A percentile compares a stretch with the other conserved stretches of the same genome.
Evolutionary conservation across 495 filamentous ascomycete genomes (phyloP).

Genomic region (Lepraria neglecta): DNA sequence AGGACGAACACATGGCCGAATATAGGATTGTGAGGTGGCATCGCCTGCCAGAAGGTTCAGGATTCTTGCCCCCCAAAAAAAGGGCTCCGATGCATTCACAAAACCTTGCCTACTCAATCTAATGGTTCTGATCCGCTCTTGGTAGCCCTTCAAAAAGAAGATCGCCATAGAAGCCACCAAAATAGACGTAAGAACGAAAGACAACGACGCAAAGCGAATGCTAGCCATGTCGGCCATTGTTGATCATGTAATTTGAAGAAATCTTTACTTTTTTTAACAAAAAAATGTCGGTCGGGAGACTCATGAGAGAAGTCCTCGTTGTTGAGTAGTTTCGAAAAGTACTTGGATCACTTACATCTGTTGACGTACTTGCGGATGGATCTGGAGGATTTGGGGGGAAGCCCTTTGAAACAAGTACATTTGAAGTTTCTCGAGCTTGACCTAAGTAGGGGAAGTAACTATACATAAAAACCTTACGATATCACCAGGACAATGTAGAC

Average conservation of each 20-base stretch:
- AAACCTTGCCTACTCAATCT: slow-evolving; percentile 5
- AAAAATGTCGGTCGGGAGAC: too few species aligned
- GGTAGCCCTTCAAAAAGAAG: slow-evolving; percentile 6
- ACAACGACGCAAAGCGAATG: background rate
- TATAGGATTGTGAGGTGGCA: slow-evolving; percentile 16
- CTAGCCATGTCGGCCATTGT: background rate
- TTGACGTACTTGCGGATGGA: too few species aligned
- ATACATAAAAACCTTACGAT: too few species aligned
- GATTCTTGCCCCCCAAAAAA: background rate
- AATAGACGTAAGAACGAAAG: background rate
- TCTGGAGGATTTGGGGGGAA: too few species aligned
- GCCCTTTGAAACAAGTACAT: too few species aligned
- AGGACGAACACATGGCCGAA: slow-evolving; percentile 13
- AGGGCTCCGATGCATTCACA: background rate
- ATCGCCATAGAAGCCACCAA: background rate
- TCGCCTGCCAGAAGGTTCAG: background rate
- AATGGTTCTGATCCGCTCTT: slow-evolving; percentile 2
- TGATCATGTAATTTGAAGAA: too few species aligned
- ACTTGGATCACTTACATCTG: too few species aligned
- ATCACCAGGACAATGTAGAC: background rate
- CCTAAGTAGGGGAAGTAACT: too few species aligned
- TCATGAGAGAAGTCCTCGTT: too few species aligned
- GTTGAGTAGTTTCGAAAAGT: too few species aligned
- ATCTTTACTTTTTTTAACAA: too few species aligned
- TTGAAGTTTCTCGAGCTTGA: too few species aligned